phyloP scores from a whole-genome alignment of 345 rosid species.

The Dovyalis caffra region DNA sequence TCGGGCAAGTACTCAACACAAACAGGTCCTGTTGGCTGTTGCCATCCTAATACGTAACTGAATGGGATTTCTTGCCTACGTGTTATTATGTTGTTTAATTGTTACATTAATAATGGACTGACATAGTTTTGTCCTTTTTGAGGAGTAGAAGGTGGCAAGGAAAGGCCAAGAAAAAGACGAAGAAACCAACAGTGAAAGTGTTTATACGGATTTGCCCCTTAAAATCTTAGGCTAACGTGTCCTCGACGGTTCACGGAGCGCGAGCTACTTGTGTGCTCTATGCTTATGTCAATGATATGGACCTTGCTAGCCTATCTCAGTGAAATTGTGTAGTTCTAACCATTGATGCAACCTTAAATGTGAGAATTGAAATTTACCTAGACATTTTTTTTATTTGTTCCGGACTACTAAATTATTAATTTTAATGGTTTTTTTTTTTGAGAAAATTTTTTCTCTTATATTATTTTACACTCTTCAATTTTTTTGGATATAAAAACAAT shows the following conservation, averaged over 20 bases:
- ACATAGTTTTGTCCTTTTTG: neutral
- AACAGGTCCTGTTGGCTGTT: neutral
- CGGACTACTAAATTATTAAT: too few relatives aligned
- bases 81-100: neutral
- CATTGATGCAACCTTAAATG: neutral
- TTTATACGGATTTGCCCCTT: constrained; percentile 22
- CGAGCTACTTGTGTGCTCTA: neutral
- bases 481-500: too few relatives aligned
- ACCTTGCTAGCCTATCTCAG: too few relatives aligned
- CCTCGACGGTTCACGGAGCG: neutral
- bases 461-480: too few relatives aligned
- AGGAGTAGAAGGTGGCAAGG: neutral
- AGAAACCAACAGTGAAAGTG: neutral
- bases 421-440: too few relatives aligned
- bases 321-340: too few relatives aligned
- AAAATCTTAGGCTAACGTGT: constrained; percentile 11
- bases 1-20: neutral
- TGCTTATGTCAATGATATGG: neutral
- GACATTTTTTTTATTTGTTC: too few relatives aligned
- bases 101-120: neutral
- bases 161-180: constrained; percentile 4
- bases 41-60: too few relatives aligned
- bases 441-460: too few relatives aligned
- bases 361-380: too few relatives aligned
- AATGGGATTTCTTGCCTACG: neutral